Evolutionary conservation across 2,329 filamentous ascomycete species (phyloP), one percentile per base, ranked within the genome.

Genomic region (Alternaria gaisen): DNA sequence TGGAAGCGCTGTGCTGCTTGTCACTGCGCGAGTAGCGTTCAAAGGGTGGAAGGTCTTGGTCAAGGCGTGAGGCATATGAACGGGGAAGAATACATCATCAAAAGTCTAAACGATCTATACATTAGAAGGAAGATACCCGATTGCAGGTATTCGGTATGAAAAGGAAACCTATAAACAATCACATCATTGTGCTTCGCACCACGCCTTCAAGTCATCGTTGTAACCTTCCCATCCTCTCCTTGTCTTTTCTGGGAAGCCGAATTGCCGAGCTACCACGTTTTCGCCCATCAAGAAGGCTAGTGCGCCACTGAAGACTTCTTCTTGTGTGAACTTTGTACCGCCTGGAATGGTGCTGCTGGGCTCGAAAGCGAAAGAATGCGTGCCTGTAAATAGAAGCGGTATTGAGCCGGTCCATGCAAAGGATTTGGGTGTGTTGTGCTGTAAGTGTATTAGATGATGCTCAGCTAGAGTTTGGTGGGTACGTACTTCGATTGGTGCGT

Each of bases 41-140:
- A 75, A 63, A 41, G 75, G 76, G 5, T 72, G 67, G 63, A 56
- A 60, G 20, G 38, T 75, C n/a, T 62, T 58, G 56, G 63, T 68
- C 1, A 77, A 70, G 48, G 75, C 70, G 1, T 77, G 42, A 64
- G 34, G 7, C 4, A 32, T 8, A 20, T 1, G 14, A 5, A 22
- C 1, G 18, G 20, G 2, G 11, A 3, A 42, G 6, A 22, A 1
- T 10, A 22, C 3, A 42, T 22, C 20, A 14, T 22, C 10, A 14
- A 42, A 22, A 42, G n/a, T n/a, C n/a, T n/a, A n/a, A n/a, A n/a
- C 5, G 24, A 41, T 20, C 3, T 42, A 42, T 42, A 42, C 9
- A 12, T 22, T 6, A 22, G 5, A 1, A 48, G 20, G 12, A 6
- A n/a, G 1, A 16, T 48, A 8, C 3, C 11, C 11, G 22, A 16